A percentile compares a stretch with the other conserved stretches of the same genome.
These are phyloP conservation scores for Lotus japonicus DNA, from an alignment of 306 rosid species.

Conservation along the genomic window DNA sequence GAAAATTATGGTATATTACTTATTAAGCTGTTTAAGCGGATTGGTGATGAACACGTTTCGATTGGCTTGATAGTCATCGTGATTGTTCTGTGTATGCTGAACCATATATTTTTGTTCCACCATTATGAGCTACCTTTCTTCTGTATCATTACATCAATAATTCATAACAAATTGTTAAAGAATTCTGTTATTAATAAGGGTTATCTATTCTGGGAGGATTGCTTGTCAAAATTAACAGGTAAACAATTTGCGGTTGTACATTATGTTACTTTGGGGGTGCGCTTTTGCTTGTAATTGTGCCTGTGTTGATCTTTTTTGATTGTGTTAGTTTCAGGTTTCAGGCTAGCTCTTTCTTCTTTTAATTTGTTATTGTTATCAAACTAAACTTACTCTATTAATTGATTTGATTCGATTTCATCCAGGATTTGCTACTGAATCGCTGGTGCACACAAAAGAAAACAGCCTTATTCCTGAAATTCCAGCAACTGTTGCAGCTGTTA, in stretches of 20 bases:
- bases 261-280: background rate
- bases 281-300: background rate
- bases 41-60: background rate
- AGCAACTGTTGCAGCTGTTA: conserved; percentile 58
- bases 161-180: background rate
- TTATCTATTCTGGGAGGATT: background rate
- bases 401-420: background rate
- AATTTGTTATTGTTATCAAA: background rate
- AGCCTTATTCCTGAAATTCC: conserved; percentile 45
- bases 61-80: background rate
- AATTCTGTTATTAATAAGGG: background rate
- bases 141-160: background rate
- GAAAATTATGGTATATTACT: background rate
- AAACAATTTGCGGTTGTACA: background rate
- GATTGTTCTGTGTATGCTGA: background rate
- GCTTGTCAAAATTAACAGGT: background rate
- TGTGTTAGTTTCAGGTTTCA: background rate
- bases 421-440: conserved; percentile 60
- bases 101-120: background rate
- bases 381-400: background rate
- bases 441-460: conserved; percentile 40
- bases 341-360: background rate
- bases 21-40: background rate
- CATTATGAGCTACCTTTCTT: background rate
- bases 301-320: background rate